phyloP scores from a whole-genome alignment of 2,329 filamentous ascomycete species.

The Drechslerella stenobrocha region DNA sequence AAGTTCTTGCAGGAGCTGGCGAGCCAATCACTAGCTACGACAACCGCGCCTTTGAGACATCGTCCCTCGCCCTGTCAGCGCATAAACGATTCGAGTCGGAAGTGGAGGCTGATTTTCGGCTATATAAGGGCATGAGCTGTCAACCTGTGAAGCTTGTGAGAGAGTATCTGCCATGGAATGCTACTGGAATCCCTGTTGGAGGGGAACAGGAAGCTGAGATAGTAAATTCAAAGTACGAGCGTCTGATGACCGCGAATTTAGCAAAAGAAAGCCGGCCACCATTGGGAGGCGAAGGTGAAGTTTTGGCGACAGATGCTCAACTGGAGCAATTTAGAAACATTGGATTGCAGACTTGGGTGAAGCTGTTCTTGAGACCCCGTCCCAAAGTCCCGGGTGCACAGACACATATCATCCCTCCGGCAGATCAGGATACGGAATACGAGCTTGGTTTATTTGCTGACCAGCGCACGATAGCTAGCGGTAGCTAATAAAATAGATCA shows the following conservation, averaged over 20 bases:
- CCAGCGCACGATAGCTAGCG: no score
- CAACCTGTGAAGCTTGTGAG: constrained; percentile 20
- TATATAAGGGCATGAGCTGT: constrained; percentile 23
- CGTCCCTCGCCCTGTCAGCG: constrained; percentile 12
- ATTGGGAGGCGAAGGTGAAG: constrained; percentile 15
- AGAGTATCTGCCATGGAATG: constrained; percentile 33
- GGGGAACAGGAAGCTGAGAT: constrained; percentile 17
- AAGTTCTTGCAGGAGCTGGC: constrained; percentile 14
- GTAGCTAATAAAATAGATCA: no score
- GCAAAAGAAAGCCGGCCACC: constrained; percentile 10
- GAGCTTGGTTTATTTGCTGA: no score
- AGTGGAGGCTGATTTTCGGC: constrained; percentile 17
- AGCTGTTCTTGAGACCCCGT: constrained; percentile 11
- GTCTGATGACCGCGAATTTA: constrained; percentile 10
- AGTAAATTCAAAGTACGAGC: constrained; percentile 21
- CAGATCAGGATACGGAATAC: no score
- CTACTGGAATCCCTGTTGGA: constrained; percentile 10
- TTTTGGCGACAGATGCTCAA: neutral
- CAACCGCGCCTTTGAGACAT: constrained; percentile 29
- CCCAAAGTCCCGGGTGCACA: no score
- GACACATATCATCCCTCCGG: no score
- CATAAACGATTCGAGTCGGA: constrained; percentile 21
- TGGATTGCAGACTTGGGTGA: constrained; percentile 8
- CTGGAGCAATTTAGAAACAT: constrained; percentile 14
- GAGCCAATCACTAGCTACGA: constrained; percentile 10